Base-by-base conservation (phyloP, 805 yeast genomes). In the Candida rishiriensis region DNA sequence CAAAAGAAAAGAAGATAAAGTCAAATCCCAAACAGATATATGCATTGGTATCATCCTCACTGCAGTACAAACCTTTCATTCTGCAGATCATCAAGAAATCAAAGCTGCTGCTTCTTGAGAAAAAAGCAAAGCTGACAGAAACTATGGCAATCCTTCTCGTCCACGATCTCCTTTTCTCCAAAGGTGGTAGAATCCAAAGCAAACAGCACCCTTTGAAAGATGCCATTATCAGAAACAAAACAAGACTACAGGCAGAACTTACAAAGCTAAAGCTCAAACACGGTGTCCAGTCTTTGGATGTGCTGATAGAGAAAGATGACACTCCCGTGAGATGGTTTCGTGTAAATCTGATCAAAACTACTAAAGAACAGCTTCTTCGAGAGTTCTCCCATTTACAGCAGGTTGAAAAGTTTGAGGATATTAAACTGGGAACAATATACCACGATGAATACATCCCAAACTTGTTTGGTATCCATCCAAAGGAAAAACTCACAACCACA, bases 201-300 rank as follows among this genome's bases (percentile, higher is more conserved):
- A 95, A 95, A 7, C 90, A 89, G 56, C 88, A 84, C 49, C 86
- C 91, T 0, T 73, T 88, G 46, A 93, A 93, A 59, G 93, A 86
- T 39, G 84, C 86, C 11, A 71, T 93, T 4, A 66, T 93, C 44
- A 74, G 79, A 47, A 84, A 89, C 61, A 87, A 85, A 62, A 82
- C 95, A 0, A 70, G 98, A 53, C 68, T 91, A 40, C 81, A 79
- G 45, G 90, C 95, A 1, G 98, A 93, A 60, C 70, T 85, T 46
- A 85, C 79, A 17, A 87, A 85, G 57, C 68, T 88, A 57, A 87
- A 88, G 57, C 59, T 93, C 53, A 84, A 82, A 53, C 75, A 82
- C 52, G 83, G 82, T 44, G 88, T 85, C 10, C 72, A 71, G 40
- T 64, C 71, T 34, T 68, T 81, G 14, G 73, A 72, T 8, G 84